phyloP scores from a whole-genome alignment of 2,329 filamentous ascomycete genomes.

The Fusarium sp. region DNA sequence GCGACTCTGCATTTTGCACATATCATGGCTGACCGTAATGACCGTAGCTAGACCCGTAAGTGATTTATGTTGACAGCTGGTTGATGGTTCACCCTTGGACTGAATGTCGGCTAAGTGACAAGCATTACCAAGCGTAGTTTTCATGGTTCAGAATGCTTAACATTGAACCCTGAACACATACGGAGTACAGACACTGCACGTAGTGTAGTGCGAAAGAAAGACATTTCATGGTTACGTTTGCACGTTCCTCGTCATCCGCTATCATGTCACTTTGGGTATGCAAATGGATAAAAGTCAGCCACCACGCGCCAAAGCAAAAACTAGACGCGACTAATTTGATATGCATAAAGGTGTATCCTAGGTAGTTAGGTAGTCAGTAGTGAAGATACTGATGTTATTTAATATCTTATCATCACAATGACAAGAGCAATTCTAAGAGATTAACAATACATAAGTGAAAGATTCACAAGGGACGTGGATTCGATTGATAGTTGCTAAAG shows the following conservation, averaged over 20 bases:
- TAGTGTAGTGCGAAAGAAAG: neutral
- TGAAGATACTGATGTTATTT: neutral
- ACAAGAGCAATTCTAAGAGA: neutral
- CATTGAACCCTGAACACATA: neutral
- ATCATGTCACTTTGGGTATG: slow-evolving; percentile 6
- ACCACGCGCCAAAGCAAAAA: slow-evolving; percentile 11
- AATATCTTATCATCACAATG: neutral
- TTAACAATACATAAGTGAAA: neutral
- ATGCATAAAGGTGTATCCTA: neutral
- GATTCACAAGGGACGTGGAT: neutral
- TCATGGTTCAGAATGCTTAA: neutral
- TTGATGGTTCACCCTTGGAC: neutral
- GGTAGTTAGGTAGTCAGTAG: neutral
- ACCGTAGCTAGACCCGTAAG: neutral
- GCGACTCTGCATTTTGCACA: neutral
- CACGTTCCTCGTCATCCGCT: neutral
- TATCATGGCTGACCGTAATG: slow-evolving; percentile 5
- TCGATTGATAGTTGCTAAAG: neutral
- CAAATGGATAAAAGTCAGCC: slow-evolving; percentile 15
- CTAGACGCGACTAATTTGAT: slow-evolving; percentile 11
- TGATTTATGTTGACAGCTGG: neutral
- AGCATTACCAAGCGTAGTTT: neutral
- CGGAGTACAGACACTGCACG: neutral
- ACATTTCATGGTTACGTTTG: slow-evolving; percentile 8
- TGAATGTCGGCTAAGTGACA: neutral